These are phyloP conservation scores for Solanum chiquidenum DNA, from an alignment of 257 asterid genomes.

Conservation along the genomic window DNA sequence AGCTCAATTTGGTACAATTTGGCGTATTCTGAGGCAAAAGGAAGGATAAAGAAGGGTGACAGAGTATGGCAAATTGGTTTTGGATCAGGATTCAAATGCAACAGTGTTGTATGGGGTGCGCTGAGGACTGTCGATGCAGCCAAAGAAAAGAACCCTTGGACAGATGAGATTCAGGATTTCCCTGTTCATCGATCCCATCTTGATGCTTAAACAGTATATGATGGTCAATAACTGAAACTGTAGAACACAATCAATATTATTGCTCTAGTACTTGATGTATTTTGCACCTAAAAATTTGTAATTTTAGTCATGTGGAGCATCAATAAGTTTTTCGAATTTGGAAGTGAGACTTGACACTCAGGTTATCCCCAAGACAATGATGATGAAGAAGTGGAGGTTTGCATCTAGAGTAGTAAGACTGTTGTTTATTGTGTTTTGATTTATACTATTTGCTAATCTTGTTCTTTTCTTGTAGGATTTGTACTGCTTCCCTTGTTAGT, in stretches of 20 bases:
- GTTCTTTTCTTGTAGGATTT: too few relatives aligned
- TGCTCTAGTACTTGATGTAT: not conserved
- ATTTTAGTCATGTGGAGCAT: not conserved
- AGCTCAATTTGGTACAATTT: conserved; percentile 21
- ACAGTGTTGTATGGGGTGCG: conserved; percentile 12
- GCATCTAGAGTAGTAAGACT: not conserved
- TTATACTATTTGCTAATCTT: not conserved
- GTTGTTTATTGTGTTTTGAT: not conserved
- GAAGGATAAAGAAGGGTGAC: conserved; percentile 18
- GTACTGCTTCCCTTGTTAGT: not conserved
- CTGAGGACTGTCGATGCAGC: not conserved
- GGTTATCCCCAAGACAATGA: not conserved
- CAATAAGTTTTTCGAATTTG: not conserved
- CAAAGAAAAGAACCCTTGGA: not conserved
- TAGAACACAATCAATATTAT: not conserved
- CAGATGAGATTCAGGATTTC: not conserved
- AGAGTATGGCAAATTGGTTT: conserved; percentile 16
- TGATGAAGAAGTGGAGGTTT: not conserved
- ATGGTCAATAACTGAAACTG: not conserved
- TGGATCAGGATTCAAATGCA: conserved; percentile 25
- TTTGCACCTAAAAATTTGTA: not conserved
- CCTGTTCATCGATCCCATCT: not conserved
- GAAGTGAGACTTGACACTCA: too few relatives aligned
- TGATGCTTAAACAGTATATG: not conserved
- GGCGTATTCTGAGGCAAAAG: conserved; percentile 12